A percentile compares a stretch with the other conserved stretches of the same genome.
These are phyloP conservation scores for Exophiala oligosperma DNA, from an alignment of 2,329 filamentous ascomycete species.

Conservation along the genomic window DNA sequence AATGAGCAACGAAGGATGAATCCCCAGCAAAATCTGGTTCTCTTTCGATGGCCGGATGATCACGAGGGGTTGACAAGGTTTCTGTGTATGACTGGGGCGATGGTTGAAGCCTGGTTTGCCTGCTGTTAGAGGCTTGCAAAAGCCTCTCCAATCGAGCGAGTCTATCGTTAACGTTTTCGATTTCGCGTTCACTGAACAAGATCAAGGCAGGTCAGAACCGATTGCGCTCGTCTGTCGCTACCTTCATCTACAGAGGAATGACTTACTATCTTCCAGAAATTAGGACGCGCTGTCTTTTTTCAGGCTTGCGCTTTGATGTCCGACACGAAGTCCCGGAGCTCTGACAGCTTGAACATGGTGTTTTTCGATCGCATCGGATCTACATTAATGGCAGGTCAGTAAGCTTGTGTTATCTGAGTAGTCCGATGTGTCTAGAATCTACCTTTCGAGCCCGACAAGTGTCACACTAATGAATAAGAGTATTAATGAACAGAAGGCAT, in stretches of 20 bases:
- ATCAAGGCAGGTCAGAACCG: slow-evolving; percentile 1
- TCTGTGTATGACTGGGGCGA: slow-evolving; percentile 8
- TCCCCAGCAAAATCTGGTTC: slow-evolving; percentile 48
- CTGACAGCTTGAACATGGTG: slow-evolving; percentile 44
- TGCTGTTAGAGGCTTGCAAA: slow-evolving; percentile 38
- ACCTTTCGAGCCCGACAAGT: slow-evolving; percentile 24
- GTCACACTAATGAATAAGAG: slow-evolving; percentile 15
- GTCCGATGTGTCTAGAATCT: neutral
- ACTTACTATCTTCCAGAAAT: slow-evolving; percentile 46
- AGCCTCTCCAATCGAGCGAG: slow-evolving; percentile 50
- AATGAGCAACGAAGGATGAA: slow-evolving; percentile 51
- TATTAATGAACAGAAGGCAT: neutral
- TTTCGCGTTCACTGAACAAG: slow-evolving; percentile 47
- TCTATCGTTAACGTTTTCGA: slow-evolving; percentile 53
- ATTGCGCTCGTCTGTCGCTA: no score
- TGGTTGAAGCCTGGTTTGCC: slow-evolving; percentile 25
- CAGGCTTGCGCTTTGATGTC: slow-evolving; percentile 38
- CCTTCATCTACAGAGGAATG: no score
- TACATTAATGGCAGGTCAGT: slow-evolving; percentile 17
- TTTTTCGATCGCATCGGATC: slow-evolving; percentile 45
- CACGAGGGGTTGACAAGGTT: slow-evolving; percentile 22
- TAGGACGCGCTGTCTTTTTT: slow-evolving; percentile 41
- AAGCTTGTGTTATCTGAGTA: neutral
- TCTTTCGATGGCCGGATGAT: slow-evolving; percentile 32
- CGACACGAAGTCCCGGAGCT: slow-evolving; percentile 39